phyloP scores from a whole-genome alignment of 768 basidiomycete species.

The Mycena epipterygia region DNA sequence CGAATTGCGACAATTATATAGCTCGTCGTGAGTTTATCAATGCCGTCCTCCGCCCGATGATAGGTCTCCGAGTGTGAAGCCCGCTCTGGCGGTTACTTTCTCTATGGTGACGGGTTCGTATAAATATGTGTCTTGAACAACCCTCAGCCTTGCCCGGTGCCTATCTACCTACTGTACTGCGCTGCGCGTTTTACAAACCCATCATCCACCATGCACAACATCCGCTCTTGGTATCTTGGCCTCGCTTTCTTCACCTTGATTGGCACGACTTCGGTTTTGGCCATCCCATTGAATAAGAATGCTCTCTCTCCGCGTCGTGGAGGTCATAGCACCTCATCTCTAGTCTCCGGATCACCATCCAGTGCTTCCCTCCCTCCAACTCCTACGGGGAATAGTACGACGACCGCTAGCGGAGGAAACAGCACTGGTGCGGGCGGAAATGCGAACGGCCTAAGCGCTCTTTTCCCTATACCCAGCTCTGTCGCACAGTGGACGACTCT shows the following conservation, averaged over 20 bases:
- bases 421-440: not conserved
- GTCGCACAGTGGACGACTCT: constrained; percentile 59
- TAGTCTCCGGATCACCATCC: too few species aligned
- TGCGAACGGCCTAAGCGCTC: constrained; percentile 38
- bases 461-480: constrained; percentile 56
- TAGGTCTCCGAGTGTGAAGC: too few species aligned
- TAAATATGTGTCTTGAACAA: too few species aligned
- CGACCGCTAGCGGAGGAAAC: not conserved
- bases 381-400: not conserved
- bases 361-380: not conserved
- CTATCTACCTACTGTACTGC: not conserved
- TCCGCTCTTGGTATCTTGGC: not conserved
- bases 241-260: not conserved
- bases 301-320: not conserved
- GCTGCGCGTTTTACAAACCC: not conserved
- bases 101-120: too few species aligned
- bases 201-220: not conserved
- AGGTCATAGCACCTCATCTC: not conserved
- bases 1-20: too few species aligned
- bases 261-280: not conserved
- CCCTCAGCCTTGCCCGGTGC: not conserved
- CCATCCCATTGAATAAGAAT: not conserved
- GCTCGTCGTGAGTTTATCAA: not conserved
- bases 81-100: too few species aligned
- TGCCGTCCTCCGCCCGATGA: too few species aligned